phyloP scores from a whole-genome alignment of 2,329 filamentous ascomycete genomes.

The Fusarium sp. region DNA sequence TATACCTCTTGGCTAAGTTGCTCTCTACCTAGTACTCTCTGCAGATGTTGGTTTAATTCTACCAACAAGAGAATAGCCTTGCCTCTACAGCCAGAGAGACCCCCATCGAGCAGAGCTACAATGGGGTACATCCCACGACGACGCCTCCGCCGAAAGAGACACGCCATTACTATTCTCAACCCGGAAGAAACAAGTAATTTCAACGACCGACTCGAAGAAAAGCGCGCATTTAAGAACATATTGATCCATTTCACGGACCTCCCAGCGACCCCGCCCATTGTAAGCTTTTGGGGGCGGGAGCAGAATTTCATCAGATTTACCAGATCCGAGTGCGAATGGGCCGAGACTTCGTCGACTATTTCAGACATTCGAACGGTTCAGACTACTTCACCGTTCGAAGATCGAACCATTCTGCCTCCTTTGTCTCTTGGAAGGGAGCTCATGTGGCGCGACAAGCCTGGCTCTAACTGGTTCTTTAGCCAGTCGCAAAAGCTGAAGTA shows the following conservation, averaged over 20 bases:
- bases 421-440: background rate
- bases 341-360: background rate
- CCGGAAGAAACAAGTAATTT: accelerated
- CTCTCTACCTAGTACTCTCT: background rate
- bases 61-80: background rate
- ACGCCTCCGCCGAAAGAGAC: background rate
- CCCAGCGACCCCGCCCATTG: background rate
- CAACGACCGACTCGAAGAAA: background rate
- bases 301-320: background rate
- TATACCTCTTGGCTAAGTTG: background rate
- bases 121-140: background rate
- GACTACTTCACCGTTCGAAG: background rate
- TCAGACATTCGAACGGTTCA: background rate
- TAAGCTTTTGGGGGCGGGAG: background rate
- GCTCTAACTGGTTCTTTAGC: background rate
- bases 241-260: background rate
- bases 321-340: background rate
- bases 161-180: background rate
- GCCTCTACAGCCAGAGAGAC: background rate
- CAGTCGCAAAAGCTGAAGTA: background rate
- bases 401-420: background rate
- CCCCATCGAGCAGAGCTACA: accelerated
- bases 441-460: background rate
- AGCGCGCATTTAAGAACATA: background rate
- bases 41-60: background rate